Conservation (phyloP, 2,329 filamentous ascomycete genomes). For the Trichothecium roseum region DNA sequence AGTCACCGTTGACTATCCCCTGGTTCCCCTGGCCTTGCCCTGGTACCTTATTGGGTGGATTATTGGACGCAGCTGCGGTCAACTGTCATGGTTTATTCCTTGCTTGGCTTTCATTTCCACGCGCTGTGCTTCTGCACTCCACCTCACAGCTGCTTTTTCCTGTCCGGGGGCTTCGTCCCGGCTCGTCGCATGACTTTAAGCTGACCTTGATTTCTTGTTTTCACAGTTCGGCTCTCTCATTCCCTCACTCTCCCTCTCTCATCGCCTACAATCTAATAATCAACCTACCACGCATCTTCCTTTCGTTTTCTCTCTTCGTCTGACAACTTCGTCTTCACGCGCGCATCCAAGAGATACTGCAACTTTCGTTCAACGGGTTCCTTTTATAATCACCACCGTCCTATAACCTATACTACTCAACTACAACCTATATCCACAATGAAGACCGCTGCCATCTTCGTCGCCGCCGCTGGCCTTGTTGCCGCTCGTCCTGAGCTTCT, state of each 20-base stretch:
- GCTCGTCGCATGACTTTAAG: not conserved
- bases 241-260: not conserved
- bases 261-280: not conserved
- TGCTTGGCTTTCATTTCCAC: not conserved
- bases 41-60: too few species aligned
- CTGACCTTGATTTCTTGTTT: not conserved
- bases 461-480: slow-evolving; percentile 11
- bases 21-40: too few species aligned
- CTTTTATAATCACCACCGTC: not conserved
- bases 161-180: not conserved
- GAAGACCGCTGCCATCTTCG: slow-evolving; percentile 15
- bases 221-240: not conserved
- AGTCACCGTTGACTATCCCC: too few species aligned
- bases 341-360: not conserved
- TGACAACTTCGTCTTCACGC: not conserved
- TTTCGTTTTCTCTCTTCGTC: not conserved
- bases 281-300: not conserved
- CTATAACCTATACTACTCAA: too few species aligned
- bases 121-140: too few species aligned
- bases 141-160: not conserved
- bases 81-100: too few species aligned
- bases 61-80: too few species aligned
- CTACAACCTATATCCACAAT: slow-evolving; percentile 17
- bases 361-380: slow-evolving; percentile 1
- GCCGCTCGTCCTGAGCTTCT: slow-evolving; percentile 19